Conservation (phyloP, 192 early-diverging fungal species). For the Backusella westeae region DNA sequence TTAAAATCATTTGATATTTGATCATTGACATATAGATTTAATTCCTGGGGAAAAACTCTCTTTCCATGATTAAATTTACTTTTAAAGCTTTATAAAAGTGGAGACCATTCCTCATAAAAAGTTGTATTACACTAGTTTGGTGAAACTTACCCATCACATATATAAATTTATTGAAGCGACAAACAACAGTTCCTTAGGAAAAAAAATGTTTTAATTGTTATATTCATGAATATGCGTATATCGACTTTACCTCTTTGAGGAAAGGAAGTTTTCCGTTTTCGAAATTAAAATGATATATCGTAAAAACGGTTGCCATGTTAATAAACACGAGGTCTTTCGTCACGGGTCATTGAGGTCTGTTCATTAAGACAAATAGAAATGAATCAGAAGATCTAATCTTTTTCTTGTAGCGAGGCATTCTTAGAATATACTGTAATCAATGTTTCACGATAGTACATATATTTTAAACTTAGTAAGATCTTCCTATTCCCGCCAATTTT, state of each 20-base stretch:
- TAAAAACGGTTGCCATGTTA: constrained; percentile 97
- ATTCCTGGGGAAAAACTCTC: constrained; percentile 55
- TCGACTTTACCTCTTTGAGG: constrained; percentile 65
- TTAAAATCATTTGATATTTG: constrained; percentile 56
- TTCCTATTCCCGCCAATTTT: background rate
- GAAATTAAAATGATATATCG: constrained; percentile 71
- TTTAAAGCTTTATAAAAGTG: background rate
- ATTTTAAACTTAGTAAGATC: background rate
- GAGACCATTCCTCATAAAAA: background rate
- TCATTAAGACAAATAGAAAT: constrained; percentile 85
- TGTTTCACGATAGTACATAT: constrained; percentile 51
- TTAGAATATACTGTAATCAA: constrained; percentile 60
- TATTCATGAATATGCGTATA: background rate
- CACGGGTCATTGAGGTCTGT: constrained; percentile 80
- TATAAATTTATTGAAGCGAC: constrained; percentile 84
- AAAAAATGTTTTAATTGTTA: constrained; percentile 45
- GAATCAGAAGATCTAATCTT: constrained; percentile 83
- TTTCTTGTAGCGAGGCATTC: constrained; percentile 71
- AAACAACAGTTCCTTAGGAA: constrained; percentile 87
- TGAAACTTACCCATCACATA: constrained; percentile 35
- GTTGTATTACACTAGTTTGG: background rate
- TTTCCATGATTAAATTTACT: background rate
- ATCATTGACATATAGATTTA: constrained; percentile 71
- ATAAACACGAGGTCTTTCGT: constrained; percentile 82
- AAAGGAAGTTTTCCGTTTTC: constrained; percentile 97